Percentiles rank a stretch among this genome's conserved stretches.
phyloP scores from a whole-genome alignment of 1,139 yeast genomes.

The Blastobotrys illinoisensis region DNA sequence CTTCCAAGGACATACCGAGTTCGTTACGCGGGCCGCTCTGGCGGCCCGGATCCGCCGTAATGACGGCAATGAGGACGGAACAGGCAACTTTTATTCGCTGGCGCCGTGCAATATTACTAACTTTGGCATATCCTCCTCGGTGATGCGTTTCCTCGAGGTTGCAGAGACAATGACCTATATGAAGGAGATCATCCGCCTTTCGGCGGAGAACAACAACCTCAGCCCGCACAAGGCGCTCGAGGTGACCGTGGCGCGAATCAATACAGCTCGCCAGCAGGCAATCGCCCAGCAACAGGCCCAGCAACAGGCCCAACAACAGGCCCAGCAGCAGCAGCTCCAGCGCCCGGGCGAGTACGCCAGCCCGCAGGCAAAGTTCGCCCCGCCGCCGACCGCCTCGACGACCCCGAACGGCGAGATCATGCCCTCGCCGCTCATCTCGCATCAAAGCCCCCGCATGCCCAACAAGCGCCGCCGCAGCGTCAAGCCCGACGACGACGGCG shows the following conservation, averaged over 20 bases:
- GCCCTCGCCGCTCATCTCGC: constrained; percentile 10
- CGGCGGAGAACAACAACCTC: constrained; percentile 36
- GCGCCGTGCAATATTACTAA: constrained; percentile 33
- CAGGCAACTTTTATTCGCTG: constrained; percentile 16
- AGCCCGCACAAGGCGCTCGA: constrained; percentile 63
- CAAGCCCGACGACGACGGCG: constrained; percentile 9
- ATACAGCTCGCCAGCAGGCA: constrained; percentile 14
- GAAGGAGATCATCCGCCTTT: constrained; percentile 57
- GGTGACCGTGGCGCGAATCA: constrained; percentile 33
- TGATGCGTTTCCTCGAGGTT: constrained; percentile 65
- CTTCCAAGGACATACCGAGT: constrained; percentile 39
- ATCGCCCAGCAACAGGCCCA: constrained; percentile 12
- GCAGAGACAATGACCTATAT: constrained; percentile 72
- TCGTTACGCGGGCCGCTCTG: constrained; percentile 19
- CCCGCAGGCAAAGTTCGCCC: neutral
- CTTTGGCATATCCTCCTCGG: constrained; percentile 59
- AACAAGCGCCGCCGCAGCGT: constrained; percentile 15
- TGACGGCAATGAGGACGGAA: constrained; percentile 12
- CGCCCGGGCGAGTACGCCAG: neutral
- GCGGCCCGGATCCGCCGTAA: constrained; percentile 14
- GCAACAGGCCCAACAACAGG: constrained; percentile 4
- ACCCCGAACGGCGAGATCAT: constrained; percentile 11
- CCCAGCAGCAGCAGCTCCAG: constrained; percentile 6
- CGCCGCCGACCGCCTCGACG: constrained; percentile 5
- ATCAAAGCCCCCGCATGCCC: constrained; percentile 14